Percentiles rank a stretch among this genome's conserved stretches.
Conservation (phyloP, 2,329 filamentous ascomycete genomes). For the Calcarisporium arbuscula region DNA sequence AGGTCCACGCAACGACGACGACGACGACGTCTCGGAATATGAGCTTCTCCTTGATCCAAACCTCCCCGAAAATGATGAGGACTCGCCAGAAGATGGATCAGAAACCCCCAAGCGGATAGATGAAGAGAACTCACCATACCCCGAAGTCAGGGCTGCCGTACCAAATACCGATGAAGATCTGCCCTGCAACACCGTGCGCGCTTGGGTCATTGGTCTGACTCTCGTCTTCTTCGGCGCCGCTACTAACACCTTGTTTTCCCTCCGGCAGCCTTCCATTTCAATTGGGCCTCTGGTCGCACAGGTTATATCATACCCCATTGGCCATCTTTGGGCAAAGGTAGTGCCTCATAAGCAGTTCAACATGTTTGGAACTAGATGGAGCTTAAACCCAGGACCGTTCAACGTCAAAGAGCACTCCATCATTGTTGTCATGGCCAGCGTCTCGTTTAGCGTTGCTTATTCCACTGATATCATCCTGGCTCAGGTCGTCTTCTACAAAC, state of each 20-base stretch:
- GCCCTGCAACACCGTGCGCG: constrained; percentile 59
- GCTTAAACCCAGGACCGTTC: constrained; percentile 62
- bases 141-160: constrained; percentile 59
- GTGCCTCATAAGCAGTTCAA: constrained; percentile 44
- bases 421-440: constrained; percentile 65
- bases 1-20: constrained; percentile 31
- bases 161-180: constrained; percentile 58
- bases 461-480: constrained; percentile 69
- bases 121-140: constrained; percentile 57
- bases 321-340: constrained; percentile 52
- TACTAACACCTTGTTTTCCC: constrained; percentile 58
- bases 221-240: constrained; percentile 52
- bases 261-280: constrained; percentile 55
- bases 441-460: constrained; percentile 64
- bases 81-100: constrained; percentile 14
- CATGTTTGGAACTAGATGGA: constrained; percentile 48
- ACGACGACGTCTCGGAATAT: constrained; percentile 44
- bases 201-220: constrained; percentile 55
- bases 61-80: constrained; percentile 34
- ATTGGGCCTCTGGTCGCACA: constrained; percentile 57
- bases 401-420: constrained; percentile 66
- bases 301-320: constrained; percentile 58
- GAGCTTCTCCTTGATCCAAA: constrained; percentile 52
- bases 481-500: constrained; percentile 65
- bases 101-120: constrained; percentile 27